phyloP scores from a whole-genome alignment of 179 eudicot species.

The Sideroxylon spinosum region DNA sequence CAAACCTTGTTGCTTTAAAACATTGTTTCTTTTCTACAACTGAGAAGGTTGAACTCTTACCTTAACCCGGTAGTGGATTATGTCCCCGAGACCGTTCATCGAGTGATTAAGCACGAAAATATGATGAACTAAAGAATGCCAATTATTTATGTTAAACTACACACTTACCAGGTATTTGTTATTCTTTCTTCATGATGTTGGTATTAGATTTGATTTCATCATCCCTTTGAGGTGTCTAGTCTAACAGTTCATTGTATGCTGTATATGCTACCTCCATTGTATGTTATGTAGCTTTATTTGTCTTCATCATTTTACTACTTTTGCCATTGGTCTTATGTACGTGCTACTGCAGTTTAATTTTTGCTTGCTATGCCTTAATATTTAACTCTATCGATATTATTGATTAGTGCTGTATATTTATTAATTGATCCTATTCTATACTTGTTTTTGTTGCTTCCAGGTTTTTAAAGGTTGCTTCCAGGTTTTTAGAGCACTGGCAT shows the following conservation, averaged over 20 bases:
- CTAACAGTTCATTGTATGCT: too few relatives aligned
- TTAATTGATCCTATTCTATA: too few relatives aligned
- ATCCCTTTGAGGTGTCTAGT: too few relatives aligned
- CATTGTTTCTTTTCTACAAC: conserved; percentile 76
- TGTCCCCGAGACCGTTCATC: conserved; percentile 75
- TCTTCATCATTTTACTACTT: too few relatives aligned
- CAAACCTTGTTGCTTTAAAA: conserved; percentile 56
- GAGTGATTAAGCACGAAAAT: conserved; percentile 60
- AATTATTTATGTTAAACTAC: conserved; percentile 62
- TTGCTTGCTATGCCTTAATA: too few relatives aligned
- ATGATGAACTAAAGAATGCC: conserved; percentile 77
- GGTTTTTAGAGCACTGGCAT: conserved; percentile 70
- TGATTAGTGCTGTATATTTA: too few relatives aligned
- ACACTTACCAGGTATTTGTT: conserved; percentile 54
- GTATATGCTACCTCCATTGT: too few relatives aligned
- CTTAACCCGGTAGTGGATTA: conserved; percentile 64
- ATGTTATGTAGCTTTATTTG: too few relatives aligned
- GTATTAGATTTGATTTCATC: not conserved
- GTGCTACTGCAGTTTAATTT: too few relatives aligned
- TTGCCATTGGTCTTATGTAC: too few relatives aligned
- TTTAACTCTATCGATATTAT: too few relatives aligned
- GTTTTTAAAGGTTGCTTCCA: conserved; percentile 35
- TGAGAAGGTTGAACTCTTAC: conserved; percentile 60
- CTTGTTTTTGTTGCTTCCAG: conserved; percentile 23
- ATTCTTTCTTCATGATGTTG: not conserved